Base-by-base conservation (phyloP, 1,284 basidiomycete species). In the Ustilago shanxiensis region DNA sequence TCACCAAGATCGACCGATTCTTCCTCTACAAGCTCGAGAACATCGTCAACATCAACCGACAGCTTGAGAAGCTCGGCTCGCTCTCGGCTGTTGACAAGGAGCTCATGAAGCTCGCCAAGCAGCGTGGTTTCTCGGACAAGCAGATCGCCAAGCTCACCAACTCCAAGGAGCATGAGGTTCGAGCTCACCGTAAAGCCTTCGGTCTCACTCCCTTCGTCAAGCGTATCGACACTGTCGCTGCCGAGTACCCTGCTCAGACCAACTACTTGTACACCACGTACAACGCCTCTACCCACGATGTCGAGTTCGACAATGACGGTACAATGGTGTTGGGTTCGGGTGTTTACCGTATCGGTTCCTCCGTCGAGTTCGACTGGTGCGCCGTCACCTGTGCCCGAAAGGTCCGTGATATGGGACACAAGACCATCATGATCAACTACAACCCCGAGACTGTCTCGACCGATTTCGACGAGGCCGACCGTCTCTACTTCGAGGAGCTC, bases 241-340 rank as follows among this genome's bases (percentile, higher is more conserved):
- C 97, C 76, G 97, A 99, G 88, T 99, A 94, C 89, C 97, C 97
- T 24, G 97, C 97, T 3, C 92, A 97, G 88, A 99, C 97, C 84
- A 99, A 99, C 89, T 99, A 99, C 88, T 92, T 99, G 70, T 99
- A 99, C 88, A 99, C 97, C 45, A 98, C 97, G 20, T 99, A 99
- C 90, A 98, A 99, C 85, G 97, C 95, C 8, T 92, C 93, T 1
- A 91, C 93, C 72, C 97, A 99, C 85, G 97, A 99, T 85, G 92
- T 99, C 84, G 91, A 94, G 50, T 99, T 99, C 85, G 90, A 97
- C 86, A 97, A 98, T 83, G 90, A 97, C 80, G 97, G 97, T 54
- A 98, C 95, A 29, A 98, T 99, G 94, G 96, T 99, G 33, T 91
- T 99, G n/a, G 97, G 97, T 51, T 94, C 93, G 69, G 97, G 97